These are phyloP conservation scores for Pleurotus ostreatus DNA, from an alignment of 768 basidiomycete genomes.

Conservation along the genomic window DNA sequence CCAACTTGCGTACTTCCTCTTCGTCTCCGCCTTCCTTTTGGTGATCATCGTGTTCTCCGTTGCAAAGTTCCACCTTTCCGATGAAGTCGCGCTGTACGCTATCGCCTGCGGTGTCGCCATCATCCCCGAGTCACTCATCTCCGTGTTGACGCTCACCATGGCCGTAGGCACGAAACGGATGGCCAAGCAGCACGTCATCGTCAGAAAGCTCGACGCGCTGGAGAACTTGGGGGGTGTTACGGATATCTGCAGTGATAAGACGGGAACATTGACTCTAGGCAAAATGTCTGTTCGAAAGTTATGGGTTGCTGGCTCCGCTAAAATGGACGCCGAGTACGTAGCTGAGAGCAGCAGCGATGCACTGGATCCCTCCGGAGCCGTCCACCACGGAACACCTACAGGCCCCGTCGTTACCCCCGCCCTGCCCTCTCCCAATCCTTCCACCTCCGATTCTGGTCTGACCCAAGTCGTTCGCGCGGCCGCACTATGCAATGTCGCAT, in stretches of 20 bases:
- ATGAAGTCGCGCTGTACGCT: constrained; percentile 5
- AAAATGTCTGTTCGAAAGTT: constrained; percentile 37
- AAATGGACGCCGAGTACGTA: constrained; percentile 22
- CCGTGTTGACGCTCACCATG: constrained; percentile 12
- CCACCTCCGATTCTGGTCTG: constrained; percentile 16
- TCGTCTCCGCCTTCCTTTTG: constrained; percentile 11
- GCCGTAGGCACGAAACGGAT: constrained; percentile 10
- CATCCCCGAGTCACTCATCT: constrained; percentile 12
- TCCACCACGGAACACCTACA: constrained; percentile 19
- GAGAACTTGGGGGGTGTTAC: constrained; percentile 58
- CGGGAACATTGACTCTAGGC: constrained; percentile 50
- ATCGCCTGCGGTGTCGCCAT: constrained; percentile 11
- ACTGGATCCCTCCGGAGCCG: constrained; percentile 26
- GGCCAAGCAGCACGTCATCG: constrained; percentile 47
- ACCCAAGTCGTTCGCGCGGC: constrained; percentile 26
- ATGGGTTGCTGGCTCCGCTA: constrained; percentile 29
- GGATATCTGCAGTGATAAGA: constrained; percentile 61
- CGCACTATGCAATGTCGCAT: constrained; percentile 34
- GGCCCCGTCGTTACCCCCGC: constrained; percentile 16
- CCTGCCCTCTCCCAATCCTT: not conserved
- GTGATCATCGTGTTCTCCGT: constrained; percentile 13
- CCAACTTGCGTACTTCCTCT: constrained; percentile 11
- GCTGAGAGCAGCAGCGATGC: constrained; percentile 29
- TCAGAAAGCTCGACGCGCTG: constrained; percentile 61
- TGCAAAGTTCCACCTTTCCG: constrained; percentile 3